Conservation (phyloP, 1,284 basidiomycete genomes). For the Chondrostereum purpureum region DNA sequence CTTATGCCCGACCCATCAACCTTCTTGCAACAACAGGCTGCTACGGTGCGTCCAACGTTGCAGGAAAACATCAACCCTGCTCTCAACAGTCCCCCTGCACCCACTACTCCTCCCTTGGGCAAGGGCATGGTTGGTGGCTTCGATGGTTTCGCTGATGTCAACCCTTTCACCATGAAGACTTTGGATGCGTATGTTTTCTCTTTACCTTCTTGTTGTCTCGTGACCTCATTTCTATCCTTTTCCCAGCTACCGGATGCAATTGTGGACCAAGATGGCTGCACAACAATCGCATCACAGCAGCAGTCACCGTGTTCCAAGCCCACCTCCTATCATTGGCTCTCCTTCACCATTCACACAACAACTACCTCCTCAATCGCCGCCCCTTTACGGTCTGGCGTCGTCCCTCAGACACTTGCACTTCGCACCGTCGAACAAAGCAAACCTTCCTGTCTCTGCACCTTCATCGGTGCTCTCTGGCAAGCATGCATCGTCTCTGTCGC, state of each 20-base stretch:
- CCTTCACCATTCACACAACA: conserved; percentile 12
- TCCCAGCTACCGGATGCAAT: conserved; percentile 71
- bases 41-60: conserved; percentile 20
- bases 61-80: conserved; percentile 82
- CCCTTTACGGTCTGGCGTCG: conserved; percentile 10
- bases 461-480: conserved; percentile 45
- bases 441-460: conserved; percentile 9
- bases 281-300: conserved; percentile 26
- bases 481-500: conserved; percentile 22
- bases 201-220: no score
- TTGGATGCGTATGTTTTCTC: conserved; percentile 61
- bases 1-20: conserved; percentile 53
- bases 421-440: conserved; percentile 12
- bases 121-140: conserved; percentile 29
- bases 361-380: conserved; percentile 1
- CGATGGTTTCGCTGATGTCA: conserved; percentile 68
- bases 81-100: conserved; percentile 37
- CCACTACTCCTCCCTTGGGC: background rate
- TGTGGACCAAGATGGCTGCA: conserved; percentile 78
- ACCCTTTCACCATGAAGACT: conserved; percentile 77
- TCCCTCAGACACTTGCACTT: conserved; percentile 15
- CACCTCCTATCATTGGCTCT: conserved; percentile 10
- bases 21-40: background rate
- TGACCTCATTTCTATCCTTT: conserved; percentile 9
- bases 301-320: conserved; percentile 15